Base-by-base conservation (phyloP, 2,329 filamentous ascomycete genomes). In the Hansfordia pulvinata region DNA sequence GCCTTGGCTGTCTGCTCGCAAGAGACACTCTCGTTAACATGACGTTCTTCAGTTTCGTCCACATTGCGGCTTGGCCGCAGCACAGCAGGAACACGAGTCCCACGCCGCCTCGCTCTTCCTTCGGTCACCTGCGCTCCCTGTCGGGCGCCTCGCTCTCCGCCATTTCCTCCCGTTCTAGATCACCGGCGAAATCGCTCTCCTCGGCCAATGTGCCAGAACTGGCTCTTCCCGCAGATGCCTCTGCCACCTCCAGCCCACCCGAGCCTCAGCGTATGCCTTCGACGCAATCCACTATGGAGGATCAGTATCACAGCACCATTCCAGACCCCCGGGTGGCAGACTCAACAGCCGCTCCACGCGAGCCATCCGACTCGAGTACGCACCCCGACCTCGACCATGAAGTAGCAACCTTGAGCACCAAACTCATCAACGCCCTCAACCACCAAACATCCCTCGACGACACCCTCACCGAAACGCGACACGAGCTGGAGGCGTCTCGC, bases 371-470 rank as follows among this genome's bases (percentile, higher is more conserved):
- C 22, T 47, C 54, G 2, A 41, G 44, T 6, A 62, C 59, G 23
- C 65, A 71, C 33, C 64, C 67, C 5, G 69, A 71, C 30, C 54
- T 74, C 13, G 64, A 64, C 36, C 60, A 69, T 31, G 90, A 96
- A 53, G 83, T 98, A 16, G 82, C 88, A 6, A 75, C 82, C 6
- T 62, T 98, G 17, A 96, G 85, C 54, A 88, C 85, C 25, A 98
- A 98, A 53, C 73, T 98, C 35, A 88, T 98, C 41, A 88, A 90
- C 46, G 88, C 90, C 23, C 94, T 98, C 54, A 98, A 98, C 49
- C 80, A 93, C 51, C 86, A 94, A 53, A 94, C 86, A 6, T 76
- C 70, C 13, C 67, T 98, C 23, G 90, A 96, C 52, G 90, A 98
- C 51, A 81, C 74, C 8, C 62, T 98, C 11, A 78, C 83, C 26